Evolutionary conservation across 2,329 filamentous ascomycete species (phyloP), one percentile per base, ranked within the genome.

Genomic region (Pseudocercospora macadamiae): DNA sequence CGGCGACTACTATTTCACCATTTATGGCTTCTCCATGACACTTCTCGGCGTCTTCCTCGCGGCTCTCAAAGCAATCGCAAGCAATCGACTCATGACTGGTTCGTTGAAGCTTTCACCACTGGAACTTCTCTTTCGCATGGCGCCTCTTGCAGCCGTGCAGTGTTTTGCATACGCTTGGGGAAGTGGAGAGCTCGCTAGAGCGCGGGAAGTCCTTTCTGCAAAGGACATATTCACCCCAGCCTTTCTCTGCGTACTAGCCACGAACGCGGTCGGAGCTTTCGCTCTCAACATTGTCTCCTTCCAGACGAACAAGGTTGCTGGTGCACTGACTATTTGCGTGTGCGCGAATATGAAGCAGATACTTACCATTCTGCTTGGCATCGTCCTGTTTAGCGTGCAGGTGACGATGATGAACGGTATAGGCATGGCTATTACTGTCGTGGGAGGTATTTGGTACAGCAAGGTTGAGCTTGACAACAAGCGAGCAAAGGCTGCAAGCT

Each of bases 391-490:
- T 64, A 62, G 66, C 44, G 71, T 73, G 16, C 56, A 63, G n/a
- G 62, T 73, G 10, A 34, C 53, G 26, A 28, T 32, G 12, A 4
- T 76, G 64, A 86, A 86, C 70, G 82, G 82, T 14, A 64, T 81
- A 10, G 83, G 62, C 44, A 83, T 84, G 80, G 64, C 73, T 25
- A 74, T 85, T 18, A 83, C 83, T 14, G 76, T 86, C 69, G 64
- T 76, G 6, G 83, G 83, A 36, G 83, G 82, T 5, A 82, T 78
- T 16, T 81, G 81, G 70, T 86, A 85, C 75, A 83, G 80, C 72
- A 81, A 80, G 66, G 80, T 83, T 23, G 82, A 84, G 71, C 73
- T 84, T 18, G 79, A 81, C 19, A 37, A 30, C n/a, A 55, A 55
- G 28, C 42, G 44, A 19, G 42, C 42, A 19, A 45, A 45, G 42